Evolutionary conservation across 2,329 filamentous ascomycete species (phyloP).

Genomic region (Neodidymelliopsis sp.): DNA sequence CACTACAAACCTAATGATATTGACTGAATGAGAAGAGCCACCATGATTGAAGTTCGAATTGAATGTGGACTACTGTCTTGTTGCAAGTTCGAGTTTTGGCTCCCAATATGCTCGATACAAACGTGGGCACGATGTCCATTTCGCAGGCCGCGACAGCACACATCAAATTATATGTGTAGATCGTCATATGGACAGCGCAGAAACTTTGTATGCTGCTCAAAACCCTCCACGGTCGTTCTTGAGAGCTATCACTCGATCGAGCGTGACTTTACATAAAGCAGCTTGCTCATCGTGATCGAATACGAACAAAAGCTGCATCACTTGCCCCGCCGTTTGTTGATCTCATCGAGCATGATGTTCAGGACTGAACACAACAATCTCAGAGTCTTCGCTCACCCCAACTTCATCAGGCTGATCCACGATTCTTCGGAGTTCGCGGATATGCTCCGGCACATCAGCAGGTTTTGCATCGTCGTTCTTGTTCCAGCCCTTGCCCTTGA

Average conservation of each 20-base stretch:
- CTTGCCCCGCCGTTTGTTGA: too few relatives aligned
- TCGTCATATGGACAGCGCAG: too few relatives aligned
- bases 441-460: neutral
- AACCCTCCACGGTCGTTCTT: too few relatives aligned
- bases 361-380: neutral
- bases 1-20: conserved; percentile 19
- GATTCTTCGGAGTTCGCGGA: conserved; percentile 10
- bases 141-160: too few relatives aligned
- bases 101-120: conserved; percentile 6
- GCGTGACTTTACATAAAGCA: too few relatives aligned
- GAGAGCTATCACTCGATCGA: too few relatives aligned
- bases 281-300: too few relatives aligned
- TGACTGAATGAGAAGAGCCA: neutral
- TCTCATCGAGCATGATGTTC: neutral
- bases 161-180: too few relatives aligned
- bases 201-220: too few relatives aligned
- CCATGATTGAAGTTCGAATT: too few relatives aligned
- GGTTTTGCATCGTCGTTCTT: conserved; percentile 26
- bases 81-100: neutral
- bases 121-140: neutral
- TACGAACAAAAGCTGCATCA: too few relatives aligned
- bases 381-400: neutral
- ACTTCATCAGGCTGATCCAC: neutral
- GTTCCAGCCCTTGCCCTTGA: conserved; percentile 45
- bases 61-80: neutral